These are phyloP conservation scores for Leccinum rimulosum DNA, from an alignment of 768 basidiomycete genomes.

Conservation along the genomic window DNA sequence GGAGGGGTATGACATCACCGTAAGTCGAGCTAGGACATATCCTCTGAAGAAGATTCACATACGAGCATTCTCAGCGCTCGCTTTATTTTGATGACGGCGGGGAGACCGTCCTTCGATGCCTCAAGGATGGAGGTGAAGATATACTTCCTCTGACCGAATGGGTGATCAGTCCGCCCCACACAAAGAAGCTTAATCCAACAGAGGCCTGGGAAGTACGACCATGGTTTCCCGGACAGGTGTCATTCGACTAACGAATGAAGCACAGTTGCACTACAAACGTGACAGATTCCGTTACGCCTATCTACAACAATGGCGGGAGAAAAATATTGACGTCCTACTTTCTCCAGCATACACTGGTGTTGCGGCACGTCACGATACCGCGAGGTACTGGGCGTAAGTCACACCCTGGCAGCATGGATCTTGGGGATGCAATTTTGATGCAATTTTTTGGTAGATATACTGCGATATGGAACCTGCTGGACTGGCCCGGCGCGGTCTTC, in stretches of 20 bases:
- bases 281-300: constrained; percentile 36
- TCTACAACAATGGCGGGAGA: constrained; percentile 37
- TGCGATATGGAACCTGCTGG: constrained; percentile 42
- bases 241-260: constrained; percentile 1
- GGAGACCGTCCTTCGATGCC: constrained; percentile 18
- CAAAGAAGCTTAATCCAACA: constrained; percentile 23
- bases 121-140: constrained; percentile 34
- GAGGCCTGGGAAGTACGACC: constrained; percentile 31
- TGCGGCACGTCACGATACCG: constrained; percentile 38
- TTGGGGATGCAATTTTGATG: not conserved
- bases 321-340: constrained; percentile 40
- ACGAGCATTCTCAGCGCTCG: constrained; percentile 23
- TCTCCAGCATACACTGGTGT: constrained; percentile 35
- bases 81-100: constrained; percentile 43
- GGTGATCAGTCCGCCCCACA: constrained; percentile 29
- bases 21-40: constrained; percentile 7
- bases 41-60: not conserved
- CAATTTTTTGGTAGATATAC: constrained; percentile 33
- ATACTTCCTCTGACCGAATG: constrained; percentile 38
- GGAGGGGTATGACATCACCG: constrained; percentile 33
- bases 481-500: constrained; percentile 44
- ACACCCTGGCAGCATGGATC: not conserved
- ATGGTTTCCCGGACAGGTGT: not conserved
- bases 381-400: constrained; percentile 34
- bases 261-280: constrained; percentile 29